Percentiles rank a stretch among this genome's conserved stretches.
These are phyloP conservation scores for Xylaria sp. DNA, from an alignment of 2,329 filamentous ascomycete genomes.

Conservation along the genomic window DNA sequence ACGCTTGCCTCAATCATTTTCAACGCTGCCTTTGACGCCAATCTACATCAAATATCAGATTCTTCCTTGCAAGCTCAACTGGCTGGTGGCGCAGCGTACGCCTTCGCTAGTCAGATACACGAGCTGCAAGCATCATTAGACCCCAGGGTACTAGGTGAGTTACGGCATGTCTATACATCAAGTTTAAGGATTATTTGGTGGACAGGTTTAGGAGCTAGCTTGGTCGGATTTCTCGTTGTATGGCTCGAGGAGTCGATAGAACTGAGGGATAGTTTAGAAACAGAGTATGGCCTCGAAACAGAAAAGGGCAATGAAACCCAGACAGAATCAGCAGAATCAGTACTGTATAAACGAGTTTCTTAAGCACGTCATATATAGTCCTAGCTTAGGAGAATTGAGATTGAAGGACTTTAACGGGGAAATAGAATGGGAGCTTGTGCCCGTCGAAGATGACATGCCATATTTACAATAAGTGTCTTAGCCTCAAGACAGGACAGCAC, in stretches of 20 bases:
- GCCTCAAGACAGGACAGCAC: no score
- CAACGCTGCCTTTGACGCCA: conserved; percentile 37
- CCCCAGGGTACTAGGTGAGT: not conserved
- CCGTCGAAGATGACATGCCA: no score
- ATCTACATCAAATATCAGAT: not conserved
- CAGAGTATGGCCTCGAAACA: not conserved
- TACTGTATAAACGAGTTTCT: not conserved
- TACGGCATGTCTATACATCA: not conserved
- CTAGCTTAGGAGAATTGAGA: not conserved
- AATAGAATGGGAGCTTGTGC: not conserved
- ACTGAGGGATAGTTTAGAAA: not conserved
- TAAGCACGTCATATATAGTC: not conserved
- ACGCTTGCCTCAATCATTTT: conserved; percentile 48
- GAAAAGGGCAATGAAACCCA: not conserved
- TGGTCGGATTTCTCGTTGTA: not conserved
- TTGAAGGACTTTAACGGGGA: not conserved
- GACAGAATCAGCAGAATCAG: not conserved
- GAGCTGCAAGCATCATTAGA: not conserved
- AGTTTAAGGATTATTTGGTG: not conserved
- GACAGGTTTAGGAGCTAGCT: not conserved
- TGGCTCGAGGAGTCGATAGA: not conserved
- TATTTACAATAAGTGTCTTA: no score
- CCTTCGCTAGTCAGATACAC: not conserved
- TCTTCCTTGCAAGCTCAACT: not conserved
- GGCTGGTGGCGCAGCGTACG: not conserved